A percentile compares a stretch with the other conserved stretches of the same genome.
Evolutionary conservation across 176 grass and related monocot species (phyloP).

Genomic region (Juncus inflexus): DNA sequence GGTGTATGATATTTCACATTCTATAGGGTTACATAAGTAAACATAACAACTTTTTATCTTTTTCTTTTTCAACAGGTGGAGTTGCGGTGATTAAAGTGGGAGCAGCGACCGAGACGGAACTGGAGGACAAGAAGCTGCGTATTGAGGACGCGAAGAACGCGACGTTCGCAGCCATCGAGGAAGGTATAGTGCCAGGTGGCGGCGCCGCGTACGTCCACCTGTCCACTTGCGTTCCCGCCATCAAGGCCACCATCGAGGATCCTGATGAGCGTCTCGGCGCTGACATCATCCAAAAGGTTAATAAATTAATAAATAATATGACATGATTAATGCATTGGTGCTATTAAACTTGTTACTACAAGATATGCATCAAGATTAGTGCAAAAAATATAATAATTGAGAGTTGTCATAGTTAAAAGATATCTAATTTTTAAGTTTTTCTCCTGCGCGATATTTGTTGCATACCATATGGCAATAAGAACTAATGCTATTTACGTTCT

Average conservation of each 20-base stretch:
- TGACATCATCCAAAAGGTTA: conserved; percentile 83
- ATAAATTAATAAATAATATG: neutral
- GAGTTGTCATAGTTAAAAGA: no score
- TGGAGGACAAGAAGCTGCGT: conserved; percentile 86
- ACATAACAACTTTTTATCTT: no score
- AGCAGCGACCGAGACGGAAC: conserved; percentile 78
- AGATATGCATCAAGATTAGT: no score
- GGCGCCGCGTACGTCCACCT: conserved; percentile 83
- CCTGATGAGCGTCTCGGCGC: conserved; percentile 83
- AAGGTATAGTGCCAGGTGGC: conserved; percentile 92
- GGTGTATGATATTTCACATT: neutral
- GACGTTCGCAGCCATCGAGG: conserved; percentile 88
- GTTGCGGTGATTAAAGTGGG: conserved; percentile 94
- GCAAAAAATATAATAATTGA: no score
- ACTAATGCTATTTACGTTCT: no score
- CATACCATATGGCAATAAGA: no score
- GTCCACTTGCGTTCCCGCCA: conserved; percentile 56
- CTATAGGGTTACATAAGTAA: no score
- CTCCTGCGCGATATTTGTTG: no score
- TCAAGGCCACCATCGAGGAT: conserved; percentile 81
- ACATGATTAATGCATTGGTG: neutral
- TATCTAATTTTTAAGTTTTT: no score
- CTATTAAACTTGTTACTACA: neutral
- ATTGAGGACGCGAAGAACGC: conserved; percentile 95
- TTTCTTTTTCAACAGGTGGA: conserved; percentile 40